phyloP scores from a whole-genome alignment of 2,329 filamentous ascomycete species.

The Xylariaceae sp. region DNA sequence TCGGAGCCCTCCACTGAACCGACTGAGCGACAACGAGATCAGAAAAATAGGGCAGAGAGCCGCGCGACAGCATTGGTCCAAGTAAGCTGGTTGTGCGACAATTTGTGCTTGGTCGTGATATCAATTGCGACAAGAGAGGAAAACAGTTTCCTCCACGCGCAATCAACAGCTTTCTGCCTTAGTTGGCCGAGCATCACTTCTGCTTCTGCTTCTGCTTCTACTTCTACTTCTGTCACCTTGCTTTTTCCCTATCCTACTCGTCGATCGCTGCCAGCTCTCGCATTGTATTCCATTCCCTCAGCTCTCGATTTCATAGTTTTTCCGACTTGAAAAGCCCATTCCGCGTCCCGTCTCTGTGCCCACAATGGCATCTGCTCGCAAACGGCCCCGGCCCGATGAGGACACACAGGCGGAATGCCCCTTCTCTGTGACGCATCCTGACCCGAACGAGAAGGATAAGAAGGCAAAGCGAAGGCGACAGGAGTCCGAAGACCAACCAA shows the following conservation, averaged over 20 bases:
- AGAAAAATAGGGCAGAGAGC: neutral
- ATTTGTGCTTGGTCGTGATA: neutral
- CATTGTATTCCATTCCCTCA: neutral
- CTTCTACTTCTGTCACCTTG: neutral
- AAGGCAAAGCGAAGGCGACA: slow-evolving; percentile 54
- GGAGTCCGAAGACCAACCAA: slow-evolving; percentile 51
- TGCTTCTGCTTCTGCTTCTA: no score
- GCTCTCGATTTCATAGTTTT: neutral
- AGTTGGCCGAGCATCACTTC: slow-evolving; percentile 2
- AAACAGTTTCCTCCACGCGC: slow-evolving; percentile 7
- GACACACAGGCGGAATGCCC: slow-evolving; percentile 64
- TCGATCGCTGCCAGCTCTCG: neutral
- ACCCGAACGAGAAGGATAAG: slow-evolving; percentile 57
- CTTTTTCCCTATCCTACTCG: no score
- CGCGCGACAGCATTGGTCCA: slow-evolving; percentile 15
- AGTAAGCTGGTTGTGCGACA: slow-evolving; percentile 16
- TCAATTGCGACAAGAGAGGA: slow-evolving; percentile 18
- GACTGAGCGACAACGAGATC: neutral
- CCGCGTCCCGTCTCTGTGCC: neutral
- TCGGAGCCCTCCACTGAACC: neutral
- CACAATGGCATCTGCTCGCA: slow-evolving; percentile 52
- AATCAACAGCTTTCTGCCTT: neutral
- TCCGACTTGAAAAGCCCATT: neutral
- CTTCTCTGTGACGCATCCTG: slow-evolving; percentile 55
- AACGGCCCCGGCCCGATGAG: slow-evolving; percentile 57